phyloP scores from a whole-genome alignment of 1,284 basidiomycete genomes.

The Sparassis latifolia region DNA sequence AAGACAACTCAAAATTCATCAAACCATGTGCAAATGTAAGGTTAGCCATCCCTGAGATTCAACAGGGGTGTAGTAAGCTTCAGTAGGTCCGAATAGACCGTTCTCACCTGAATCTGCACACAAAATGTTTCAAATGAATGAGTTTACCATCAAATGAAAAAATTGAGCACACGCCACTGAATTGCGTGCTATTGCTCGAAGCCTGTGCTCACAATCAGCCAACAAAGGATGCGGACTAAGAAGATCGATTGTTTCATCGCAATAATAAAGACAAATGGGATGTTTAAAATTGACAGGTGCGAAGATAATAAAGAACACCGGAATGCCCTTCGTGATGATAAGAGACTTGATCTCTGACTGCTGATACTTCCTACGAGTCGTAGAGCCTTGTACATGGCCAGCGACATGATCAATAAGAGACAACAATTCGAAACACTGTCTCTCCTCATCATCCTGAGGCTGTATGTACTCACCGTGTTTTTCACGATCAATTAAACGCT shows the following conservation, averaged over 20 bases:
- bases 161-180: slow-evolving; percentile 10
- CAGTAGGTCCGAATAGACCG: not conserved
- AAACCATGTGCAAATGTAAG: slow-evolving; percentile 12
- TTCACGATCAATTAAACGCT: slow-evolving; percentile 16
- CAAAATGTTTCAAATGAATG: slow-evolving; percentile 4
- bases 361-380: slow-evolving; percentile 27
- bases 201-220: not conserved
- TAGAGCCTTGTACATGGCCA: slow-evolving; percentile 26
- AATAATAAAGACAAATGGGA: slow-evolving; percentile 9
- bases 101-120: not conserved
- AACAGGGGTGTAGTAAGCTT: slow-evolving; percentile 7
- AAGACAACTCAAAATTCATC: slow-evolving; percentile 23
- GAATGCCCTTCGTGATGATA: slow-evolving; percentile 22
- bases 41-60: slow-evolving; percentile 8
- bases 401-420: slow-evolving; percentile 28
- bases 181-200: slow-evolving; percentile 2
- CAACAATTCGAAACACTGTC: slow-evolving; percentile 27
- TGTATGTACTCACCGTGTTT: slow-evolving; percentile 16
- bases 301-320: slow-evolving; percentile 32
- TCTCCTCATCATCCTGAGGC: slow-evolving; percentile 25
- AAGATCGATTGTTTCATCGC: slow-evolving; percentile 7
- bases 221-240: not conserved
- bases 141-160: slow-evolving; percentile 6
- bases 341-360: slow-evolving; percentile 33
- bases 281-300: slow-evolving; percentile 5